Conservation (phyloP, 2,329 filamentous ascomycete species). For the Fusarium palustre region DNA sequence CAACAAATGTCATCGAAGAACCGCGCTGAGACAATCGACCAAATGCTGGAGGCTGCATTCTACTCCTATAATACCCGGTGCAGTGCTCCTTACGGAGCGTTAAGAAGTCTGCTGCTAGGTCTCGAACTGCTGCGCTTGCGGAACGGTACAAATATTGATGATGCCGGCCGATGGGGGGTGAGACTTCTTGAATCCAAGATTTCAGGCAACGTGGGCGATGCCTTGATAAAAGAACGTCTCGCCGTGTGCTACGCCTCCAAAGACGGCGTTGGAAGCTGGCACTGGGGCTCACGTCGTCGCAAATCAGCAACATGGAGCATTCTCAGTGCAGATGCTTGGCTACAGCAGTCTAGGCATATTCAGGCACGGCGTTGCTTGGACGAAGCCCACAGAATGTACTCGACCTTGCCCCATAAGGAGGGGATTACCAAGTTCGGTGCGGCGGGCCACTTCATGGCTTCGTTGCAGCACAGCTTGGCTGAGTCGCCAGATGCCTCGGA, state of each 20-base stretch:
- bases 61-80: constrained; percentile 95
- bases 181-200: constrained; percentile 83
- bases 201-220: constrained; percentile 79
- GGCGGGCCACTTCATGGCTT: constrained; percentile 65
- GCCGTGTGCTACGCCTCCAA: constrained; percentile 85
- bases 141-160: constrained; percentile 83
- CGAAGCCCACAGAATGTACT: constrained; percentile 70
- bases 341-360: constrained; percentile 78
- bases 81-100: constrained; percentile 79
- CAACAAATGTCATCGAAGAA: constrained; percentile 78
- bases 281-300: constrained; percentile 77
- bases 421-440: constrained; percentile 64
- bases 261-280: constrained; percentile 71
- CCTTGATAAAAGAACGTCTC: constrained; percentile 86
- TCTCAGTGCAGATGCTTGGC: constrained; percentile 86
- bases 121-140: constrained; percentile 86
- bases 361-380: constrained; percentile 84
- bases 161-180: constrained; percentile 86
- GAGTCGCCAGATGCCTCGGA: constrained; percentile 57
- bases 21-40: constrained; percentile 83
- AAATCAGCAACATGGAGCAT: constrained; percentile 93
- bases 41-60: constrained; percentile 88
- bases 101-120: constrained; percentile 80
- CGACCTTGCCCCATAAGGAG: constrained; percentile 60
- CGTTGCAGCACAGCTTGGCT: constrained; percentile 63